These are phyloP conservation scores for Cerrena zonata DNA, from an alignment of 1,284 basidiomycete species.

Conservation along the genomic window DNA sequence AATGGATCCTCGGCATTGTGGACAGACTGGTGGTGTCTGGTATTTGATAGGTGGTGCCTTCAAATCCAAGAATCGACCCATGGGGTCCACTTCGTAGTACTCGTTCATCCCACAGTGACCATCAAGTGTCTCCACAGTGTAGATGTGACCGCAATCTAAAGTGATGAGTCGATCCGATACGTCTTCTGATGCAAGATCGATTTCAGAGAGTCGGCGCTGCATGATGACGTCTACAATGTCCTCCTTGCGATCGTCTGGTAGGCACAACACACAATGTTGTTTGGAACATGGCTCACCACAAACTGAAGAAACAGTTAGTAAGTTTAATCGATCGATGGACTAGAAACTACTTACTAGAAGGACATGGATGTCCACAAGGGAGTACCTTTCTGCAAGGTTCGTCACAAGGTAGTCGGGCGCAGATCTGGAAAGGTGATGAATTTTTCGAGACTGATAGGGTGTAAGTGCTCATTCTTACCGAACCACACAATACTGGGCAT, in stretches of 20 bases:
- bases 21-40: constrained; percentile 44
- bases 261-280: constrained; percentile 53
- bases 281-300: constrained; percentile 58
- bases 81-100: constrained; percentile 39
- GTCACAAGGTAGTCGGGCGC: constrained; percentile 62
- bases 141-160: constrained; percentile 56
- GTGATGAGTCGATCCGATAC: constrained; percentile 54
- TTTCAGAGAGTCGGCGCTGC: constrained; percentile 44
- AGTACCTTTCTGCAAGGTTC: constrained; percentile 42
- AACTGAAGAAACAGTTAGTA: constrained; percentile 32
- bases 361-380: constrained; percentile 57
- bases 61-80: constrained; percentile 34
- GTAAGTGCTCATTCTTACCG: constrained; percentile 42
- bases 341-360: constrained; percentile 42
- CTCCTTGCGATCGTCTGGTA: constrained; percentile 32
- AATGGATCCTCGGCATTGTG: constrained; percentile 46
- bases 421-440: constrained; percentile 40
- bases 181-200: constrained; percentile 34
- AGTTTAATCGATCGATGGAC: constrained; percentile 9
- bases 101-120: constrained; percentile 47
- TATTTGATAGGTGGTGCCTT: constrained; percentile 35
- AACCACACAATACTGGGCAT: constrained; percentile 63
- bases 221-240: constrained; percentile 56
- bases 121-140: constrained; percentile 68
- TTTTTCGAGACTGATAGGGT: neutral